Evolutionary conservation across 2,329 filamentous ascomycete species (phyloP).

Genomic region (Talaromyces atroroseus): DNA sequence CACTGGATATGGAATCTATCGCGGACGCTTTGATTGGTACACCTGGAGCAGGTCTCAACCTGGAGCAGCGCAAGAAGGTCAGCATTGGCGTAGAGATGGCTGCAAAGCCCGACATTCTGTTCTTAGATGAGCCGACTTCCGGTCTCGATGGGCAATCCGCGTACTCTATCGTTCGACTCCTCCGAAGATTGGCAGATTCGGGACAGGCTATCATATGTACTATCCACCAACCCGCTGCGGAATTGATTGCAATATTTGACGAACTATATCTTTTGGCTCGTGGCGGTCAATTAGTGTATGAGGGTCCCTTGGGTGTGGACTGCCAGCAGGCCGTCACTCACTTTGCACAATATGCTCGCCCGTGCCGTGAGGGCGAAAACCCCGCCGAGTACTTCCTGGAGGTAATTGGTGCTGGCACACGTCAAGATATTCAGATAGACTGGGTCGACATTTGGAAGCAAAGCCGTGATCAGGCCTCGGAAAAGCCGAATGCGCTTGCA

Average conservation of each 20-base stretch:
- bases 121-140: constrained; percentile 55
- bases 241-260: constrained; percentile 51
- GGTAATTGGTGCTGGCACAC: neutral
- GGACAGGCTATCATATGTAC: constrained; percentile 53
- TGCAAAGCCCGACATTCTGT: constrained; percentile 47
- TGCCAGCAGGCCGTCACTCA: constrained; percentile 19
- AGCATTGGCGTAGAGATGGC: constrained; percentile 30
- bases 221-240: constrained; percentile 52
- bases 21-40: constrained; percentile 61
- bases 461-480: neutral
- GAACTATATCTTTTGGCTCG: constrained; percentile 47
- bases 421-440: neutral
- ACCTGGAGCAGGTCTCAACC: constrained; percentile 54
- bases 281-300: constrained; percentile 48
- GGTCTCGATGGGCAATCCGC: constrained; percentile 52
- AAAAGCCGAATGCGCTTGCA: neutral
- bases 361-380: neutral
- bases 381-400: constrained; percentile 1
- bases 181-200: constrained; percentile 51
- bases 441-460: neutral
- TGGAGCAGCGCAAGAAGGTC: constrained; percentile 41
- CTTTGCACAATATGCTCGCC: neutral
- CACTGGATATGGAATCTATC: constrained; percentile 61
- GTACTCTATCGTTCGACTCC: constrained; percentile 51
- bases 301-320: constrained; percentile 46